phyloP scores from a whole-genome alignment of 805 yeast genomes.

The Cyberlindnera mycetangii region DNA sequence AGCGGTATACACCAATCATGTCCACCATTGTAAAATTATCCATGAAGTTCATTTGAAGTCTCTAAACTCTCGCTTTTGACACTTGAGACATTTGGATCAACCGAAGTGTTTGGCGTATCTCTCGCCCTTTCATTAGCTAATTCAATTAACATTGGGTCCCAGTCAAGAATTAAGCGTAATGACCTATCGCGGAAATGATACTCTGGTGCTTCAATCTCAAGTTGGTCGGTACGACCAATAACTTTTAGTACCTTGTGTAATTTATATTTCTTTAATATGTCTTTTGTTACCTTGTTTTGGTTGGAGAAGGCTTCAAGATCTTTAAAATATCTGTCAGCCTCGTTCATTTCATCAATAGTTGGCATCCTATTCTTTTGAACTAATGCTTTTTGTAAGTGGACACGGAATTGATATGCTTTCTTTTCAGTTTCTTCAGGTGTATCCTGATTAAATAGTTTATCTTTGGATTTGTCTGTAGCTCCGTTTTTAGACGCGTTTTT shows the following conservation, averaged over 20 bases:
- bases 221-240: slow-evolving; percentile 37
- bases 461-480: too few relatives aligned
- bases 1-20: too few relatives aligned
- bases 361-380: slow-evolving; percentile 41
- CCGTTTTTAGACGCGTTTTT: too few relatives aligned
- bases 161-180: slow-evolving; percentile 37
- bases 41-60: background rate
- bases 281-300: slow-evolving; percentile 33
- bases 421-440: slow-evolving; percentile 5
- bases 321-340: slow-evolving; percentile 31
- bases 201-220: slow-evolving; percentile 34
- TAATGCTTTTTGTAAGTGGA: slow-evolving; percentile 45
- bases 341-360: slow-evolving; percentile 36
- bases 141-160: slow-evolving; percentile 38
- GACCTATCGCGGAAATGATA: slow-evolving; percentile 45
- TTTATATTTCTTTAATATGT: slow-evolving; percentile 42
- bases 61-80: background rate
- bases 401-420: slow-evolving; percentile 34
- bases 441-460: too few relatives aligned
- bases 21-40: too few relatives aligned
- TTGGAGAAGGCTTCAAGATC: slow-evolving; percentile 42
- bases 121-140: slow-evolving; percentile 34
- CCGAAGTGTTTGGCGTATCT: slow-evolving; percentile 21
- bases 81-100: background rate
- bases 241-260: slow-evolving; percentile 52